phyloP scores from a whole-genome alignment of 2,329 filamentous ascomycete genomes.

The Monilinia polystroma region DNA sequence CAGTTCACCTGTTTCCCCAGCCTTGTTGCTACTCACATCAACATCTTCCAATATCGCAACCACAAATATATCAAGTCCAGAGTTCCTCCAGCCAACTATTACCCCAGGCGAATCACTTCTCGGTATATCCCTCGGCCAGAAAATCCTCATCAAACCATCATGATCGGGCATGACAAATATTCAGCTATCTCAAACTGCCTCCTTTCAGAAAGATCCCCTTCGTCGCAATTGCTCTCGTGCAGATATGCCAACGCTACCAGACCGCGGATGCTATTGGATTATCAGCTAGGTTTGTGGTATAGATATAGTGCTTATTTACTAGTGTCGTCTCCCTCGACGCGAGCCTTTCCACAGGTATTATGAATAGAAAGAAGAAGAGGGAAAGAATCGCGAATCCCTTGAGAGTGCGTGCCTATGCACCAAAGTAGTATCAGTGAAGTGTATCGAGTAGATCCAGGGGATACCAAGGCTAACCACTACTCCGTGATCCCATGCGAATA shows the following conservation, averaged over 20 bases:
- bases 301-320: constrained; percentile 53
- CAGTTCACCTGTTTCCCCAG: constrained; percentile 28
- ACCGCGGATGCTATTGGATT: constrained; percentile 71
- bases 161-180: constrained; percentile 62
- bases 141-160: constrained; percentile 95
- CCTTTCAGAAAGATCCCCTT: constrained; percentile 81
- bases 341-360: constrained; percentile 80
- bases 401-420: constrained; percentile 69
- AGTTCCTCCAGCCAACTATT: constrained; percentile 95
- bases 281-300: constrained; percentile 30
- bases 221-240: constrained; percentile 93
- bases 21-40: constrained; percentile 59
- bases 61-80: constrained; percentile 84
- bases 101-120: constrained; percentile 74
- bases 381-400: constrained; percentile 84
- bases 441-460: neutral
- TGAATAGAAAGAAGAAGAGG: constrained; percentile 77
- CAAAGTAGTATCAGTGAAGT: constrained; percentile 25
- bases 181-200: neutral
- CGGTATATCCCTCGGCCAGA: constrained; percentile 89
- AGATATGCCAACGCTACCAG: constrained; percentile 76
- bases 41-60: constrained; percentile 87
- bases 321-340: constrained; percentile 76
- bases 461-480: constrained; percentile 67
- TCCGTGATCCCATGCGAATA: constrained; percentile 98